These are phyloP conservation scores for Rhynchospora tenuis DNA, from an alignment of 176 grass and related monocot species.

Conservation along the genomic window DNA sequence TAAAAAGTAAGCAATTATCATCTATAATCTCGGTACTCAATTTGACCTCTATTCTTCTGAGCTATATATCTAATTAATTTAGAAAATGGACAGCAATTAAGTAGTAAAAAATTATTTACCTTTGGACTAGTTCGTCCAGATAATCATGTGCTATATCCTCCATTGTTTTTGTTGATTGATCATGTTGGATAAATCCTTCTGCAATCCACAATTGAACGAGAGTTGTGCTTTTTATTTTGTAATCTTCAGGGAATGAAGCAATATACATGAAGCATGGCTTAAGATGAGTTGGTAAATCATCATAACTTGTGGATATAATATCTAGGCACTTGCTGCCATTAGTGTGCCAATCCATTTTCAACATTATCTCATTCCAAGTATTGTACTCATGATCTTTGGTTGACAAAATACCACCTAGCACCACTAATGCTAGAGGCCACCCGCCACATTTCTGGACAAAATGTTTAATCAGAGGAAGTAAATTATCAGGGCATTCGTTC, in stretches of 20 bases:
- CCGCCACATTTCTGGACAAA: constrained; percentile 15
- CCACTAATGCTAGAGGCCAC: constrained; percentile 16
- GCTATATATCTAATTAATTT: too few relatives aligned
- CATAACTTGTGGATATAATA: constrained; percentile 11
- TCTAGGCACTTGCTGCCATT: neutral
- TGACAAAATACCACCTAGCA: constrained; percentile 17
- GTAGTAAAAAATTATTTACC: neutral
- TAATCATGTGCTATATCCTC: neutral
- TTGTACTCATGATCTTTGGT: neutral
- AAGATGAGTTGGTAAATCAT: constrained; percentile 1
- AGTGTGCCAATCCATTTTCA: neutral
- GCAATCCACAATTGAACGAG: constrained; percentile 13
- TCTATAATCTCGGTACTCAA: too few relatives aligned
- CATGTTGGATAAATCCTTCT: constrained; percentile 6
- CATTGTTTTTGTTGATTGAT: neutral
- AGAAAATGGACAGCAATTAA: too few relatives aligned
- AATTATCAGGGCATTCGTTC: neutral
- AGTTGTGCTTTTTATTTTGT: neutral
- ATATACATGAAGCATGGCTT: constrained; percentile 24
- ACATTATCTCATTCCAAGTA: neutral
- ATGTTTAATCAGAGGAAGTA: neutral
- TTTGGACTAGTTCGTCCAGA: neutral
- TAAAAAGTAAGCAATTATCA: too few relatives aligned
- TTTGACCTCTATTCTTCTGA: too few relatives aligned
- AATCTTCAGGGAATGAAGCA: constrained; percentile 2